phyloP scores from a whole-genome alignment of 163 green algal species.

The Smithsoniella earleae region DNA sequence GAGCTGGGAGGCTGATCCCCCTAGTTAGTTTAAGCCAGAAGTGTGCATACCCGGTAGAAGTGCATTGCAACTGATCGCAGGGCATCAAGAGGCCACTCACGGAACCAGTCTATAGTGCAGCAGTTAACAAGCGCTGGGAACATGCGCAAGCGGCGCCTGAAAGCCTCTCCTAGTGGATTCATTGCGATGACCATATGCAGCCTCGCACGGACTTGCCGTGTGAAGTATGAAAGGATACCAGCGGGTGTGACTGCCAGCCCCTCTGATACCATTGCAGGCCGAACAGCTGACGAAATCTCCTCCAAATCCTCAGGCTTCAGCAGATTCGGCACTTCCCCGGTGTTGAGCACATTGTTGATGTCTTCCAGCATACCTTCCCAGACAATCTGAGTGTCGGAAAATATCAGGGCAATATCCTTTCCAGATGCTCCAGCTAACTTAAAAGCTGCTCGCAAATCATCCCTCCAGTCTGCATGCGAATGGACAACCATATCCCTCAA shows the following conservation, averaged over 20 bases:
- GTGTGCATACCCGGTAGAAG: slow-evolving; percentile 42
- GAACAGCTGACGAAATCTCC: slow-evolving; percentile 50
- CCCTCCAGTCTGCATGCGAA: slow-evolving; percentile 60
- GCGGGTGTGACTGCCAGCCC: slow-evolving; percentile 46
- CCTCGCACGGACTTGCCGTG: slow-evolving; percentile 43
- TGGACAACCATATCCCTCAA: no score
- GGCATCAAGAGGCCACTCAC: slow-evolving; percentile 68
- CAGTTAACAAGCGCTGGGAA: slow-evolving; percentile 80
- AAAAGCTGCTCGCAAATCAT: slow-evolving; percentile 65
- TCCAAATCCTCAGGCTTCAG: slow-evolving; percentile 58
- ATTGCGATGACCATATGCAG: slow-evolving; percentile 77
- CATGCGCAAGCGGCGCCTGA: slow-evolving; percentile 73
- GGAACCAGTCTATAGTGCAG: slow-evolving; percentile 80
- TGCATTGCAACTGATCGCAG: slow-evolving; percentile 52
- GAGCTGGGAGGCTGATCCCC: no score
- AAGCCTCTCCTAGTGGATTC: slow-evolving; percentile 67
- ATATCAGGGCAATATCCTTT: slow-evolving; percentile 65
- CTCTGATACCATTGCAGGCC: slow-evolving; percentile 47
- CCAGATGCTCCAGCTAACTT: slow-evolving; percentile 60
- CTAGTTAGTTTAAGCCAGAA: no score
- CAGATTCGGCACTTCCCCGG: slow-evolving; percentile 64
- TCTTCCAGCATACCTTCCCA: slow-evolving; percentile 62
- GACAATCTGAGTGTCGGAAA: slow-evolving; percentile 68
- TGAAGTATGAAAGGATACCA: slow-evolving; percentile 7
- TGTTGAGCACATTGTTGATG: slow-evolving; percentile 79